Evolutionary conservation across 2,329 filamentous ascomycete genomes (phyloP).

Genomic region (Coniochaeta sp.): DNA sequence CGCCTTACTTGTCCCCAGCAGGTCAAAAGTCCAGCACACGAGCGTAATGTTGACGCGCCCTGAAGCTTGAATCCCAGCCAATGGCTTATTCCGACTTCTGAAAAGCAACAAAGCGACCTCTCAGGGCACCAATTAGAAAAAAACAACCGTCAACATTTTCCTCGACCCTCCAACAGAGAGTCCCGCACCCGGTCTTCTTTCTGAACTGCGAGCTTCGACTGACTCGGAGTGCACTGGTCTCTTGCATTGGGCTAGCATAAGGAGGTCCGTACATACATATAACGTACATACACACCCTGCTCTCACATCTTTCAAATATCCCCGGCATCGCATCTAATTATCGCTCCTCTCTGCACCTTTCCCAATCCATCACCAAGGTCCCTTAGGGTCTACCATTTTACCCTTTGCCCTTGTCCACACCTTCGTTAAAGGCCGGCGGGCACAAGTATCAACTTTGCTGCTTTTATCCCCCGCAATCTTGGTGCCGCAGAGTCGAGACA

Average conservation of each 20-base stretch:
- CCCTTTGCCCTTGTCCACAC: neutral
- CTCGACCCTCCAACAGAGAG: neutral
- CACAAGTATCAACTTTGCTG: neutral
- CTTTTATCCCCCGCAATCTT: neutral
- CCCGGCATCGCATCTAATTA: neutral
- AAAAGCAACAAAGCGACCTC: neutral
- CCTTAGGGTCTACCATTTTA: neutral
- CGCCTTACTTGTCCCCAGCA: neutral
- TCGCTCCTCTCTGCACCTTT: neutral
- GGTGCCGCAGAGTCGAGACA: neutral
- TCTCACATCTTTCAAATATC: neutral
- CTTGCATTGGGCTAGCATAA: neutral
- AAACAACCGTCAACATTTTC: neutral
- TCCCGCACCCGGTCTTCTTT: neutral
- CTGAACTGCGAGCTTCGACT: neutral
- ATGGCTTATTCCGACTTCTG: neutral
- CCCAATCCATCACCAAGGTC: neutral
- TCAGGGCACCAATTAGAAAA: neutral
- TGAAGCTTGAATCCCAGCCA: neutral
- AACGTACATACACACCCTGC: neutral
- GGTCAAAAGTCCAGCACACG: neutral
- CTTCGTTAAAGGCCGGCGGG: neutral
- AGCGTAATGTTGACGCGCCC: conserved; percentile 1
- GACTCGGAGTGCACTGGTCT: neutral
- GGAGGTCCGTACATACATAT: neutral